Evolutionary conservation across 306 rosid species (phyloP), one percentile per base, ranked within the genome.

Genomic region (Trifolium pratense): DNA sequence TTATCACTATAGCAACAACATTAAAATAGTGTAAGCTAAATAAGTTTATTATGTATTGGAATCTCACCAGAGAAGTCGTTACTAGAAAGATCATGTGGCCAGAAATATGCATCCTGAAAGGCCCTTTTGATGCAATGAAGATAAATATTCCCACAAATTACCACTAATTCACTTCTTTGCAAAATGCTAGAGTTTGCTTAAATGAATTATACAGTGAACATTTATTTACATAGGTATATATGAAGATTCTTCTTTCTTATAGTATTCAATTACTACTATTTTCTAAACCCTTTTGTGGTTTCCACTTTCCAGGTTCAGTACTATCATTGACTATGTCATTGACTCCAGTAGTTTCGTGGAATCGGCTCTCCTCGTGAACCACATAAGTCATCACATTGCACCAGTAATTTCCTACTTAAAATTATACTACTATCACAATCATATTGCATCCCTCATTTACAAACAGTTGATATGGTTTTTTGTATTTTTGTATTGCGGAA

Each of bases 231-330:
- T 34, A 6, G 8, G 1, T 7, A 16, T n/a, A n/a, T n/a, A n/a
- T 16, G 9, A 7, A 51, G 57, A 51, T 7, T 51, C 13, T 17
- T 51, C 25, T 18, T 52, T 52, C 6, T 18, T 18, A 18, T n/a
- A n/a, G n/a, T 52, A 52, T 52, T 52, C 58, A 52, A 52, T 17
- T n/a, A n/a, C n/a, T n/a, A n/a, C n/a, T 13, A 52, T 52, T 52
- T 17, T 52, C 58, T 18, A 52, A 52, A 12, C 39, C 39, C 39
- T 36, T 29, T 29, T 36, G 32, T 55, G 61, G 2, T 21, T 55
- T 55, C n/a, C n/a, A n/a, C n/a, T n/a, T n/a, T n/a, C 1, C 15
- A 55, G 6, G n/a, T 55, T 55, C 3, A 10, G 31, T 3, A 21
- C 11, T 34, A 55, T 21, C 34, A 55, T 21, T 51, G 57, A 51